A percentile compares a stretch with the other conserved stretches of the same genome.
Conservation (phyloP, 495 filamentous ascomycete species). For the Aspergillus funiculosus region DNA sequence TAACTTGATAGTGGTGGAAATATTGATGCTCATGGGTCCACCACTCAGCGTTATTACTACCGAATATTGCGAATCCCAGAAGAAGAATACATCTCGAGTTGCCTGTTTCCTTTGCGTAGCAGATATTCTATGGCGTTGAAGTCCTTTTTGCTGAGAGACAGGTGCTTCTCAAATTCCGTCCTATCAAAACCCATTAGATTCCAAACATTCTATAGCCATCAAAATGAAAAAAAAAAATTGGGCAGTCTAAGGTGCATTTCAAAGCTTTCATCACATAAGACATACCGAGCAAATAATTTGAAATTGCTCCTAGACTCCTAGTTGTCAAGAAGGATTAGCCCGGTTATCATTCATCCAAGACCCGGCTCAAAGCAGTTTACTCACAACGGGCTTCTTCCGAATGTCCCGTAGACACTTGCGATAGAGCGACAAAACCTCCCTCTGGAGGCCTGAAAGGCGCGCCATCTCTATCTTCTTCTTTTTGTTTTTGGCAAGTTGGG, state of each 20-base stretch:
- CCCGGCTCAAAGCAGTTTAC: constrained; percentile 17
- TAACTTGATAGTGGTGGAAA: background rate
- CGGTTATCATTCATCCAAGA: too few species aligned
- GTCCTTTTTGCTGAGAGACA: constrained; percentile 73
- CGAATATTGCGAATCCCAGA: constrained; percentile 78
- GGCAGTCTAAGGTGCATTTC: background rate
- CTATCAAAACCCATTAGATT: constrained; percentile 32
- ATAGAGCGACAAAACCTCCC: constrained; percentile 81
- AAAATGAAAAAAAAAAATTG: too few species aligned
- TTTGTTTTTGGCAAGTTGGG: too few species aligned
- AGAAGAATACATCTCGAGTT: constrained; percentile 78
- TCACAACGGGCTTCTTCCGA: constrained; percentile 72
- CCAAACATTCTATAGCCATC: too few species aligned
- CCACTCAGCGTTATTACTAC: constrained; percentile 17
- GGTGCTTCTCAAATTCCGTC: constrained; percentile 68
- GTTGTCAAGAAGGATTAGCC: constrained; percentile 16
- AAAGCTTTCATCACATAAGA: background rate
- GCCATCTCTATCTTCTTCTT: constrained; percentile 39
- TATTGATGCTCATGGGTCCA: background rate
- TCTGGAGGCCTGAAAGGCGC: constrained; percentile 80
- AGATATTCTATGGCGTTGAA: constrained; percentile 86
- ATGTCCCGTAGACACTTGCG: constrained; percentile 75
- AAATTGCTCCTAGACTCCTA: constrained; percentile 52
- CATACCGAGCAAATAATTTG: constrained; percentile 49
- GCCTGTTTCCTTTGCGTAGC: constrained; percentile 73